A percentile compares a stretch with the other conserved stretches of the same genome.
These are phyloP conservation scores for Spongispora temasekensis DNA, from an alignment of 1,284 basidiomycete genomes.

Conservation along the genomic window DNA sequence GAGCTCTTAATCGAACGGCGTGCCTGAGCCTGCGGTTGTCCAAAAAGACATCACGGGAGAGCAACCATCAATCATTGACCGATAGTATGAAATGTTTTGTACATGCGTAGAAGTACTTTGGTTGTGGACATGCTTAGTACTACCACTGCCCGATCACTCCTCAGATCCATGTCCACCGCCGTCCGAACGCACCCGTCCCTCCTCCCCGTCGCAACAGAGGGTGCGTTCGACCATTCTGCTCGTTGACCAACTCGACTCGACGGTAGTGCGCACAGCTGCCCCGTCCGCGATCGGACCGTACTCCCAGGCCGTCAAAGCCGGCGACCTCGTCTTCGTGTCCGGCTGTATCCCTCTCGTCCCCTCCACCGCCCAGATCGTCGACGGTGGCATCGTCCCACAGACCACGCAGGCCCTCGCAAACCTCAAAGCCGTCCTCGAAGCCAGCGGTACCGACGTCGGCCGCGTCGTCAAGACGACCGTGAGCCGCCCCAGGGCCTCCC, in stretches of 20 bases:
- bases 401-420: constrained; percentile 87
- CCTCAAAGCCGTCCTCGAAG: constrained; percentile 82
- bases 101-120: too few relatives aligned
- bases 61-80: too few relatives aligned
- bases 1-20: constrained; percentile 42
- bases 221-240: too few relatives aligned
- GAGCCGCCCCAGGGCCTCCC: too few relatives aligned
- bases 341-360: constrained; percentile 91
- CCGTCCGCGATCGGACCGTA: constrained; percentile 90
- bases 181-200: neutral
- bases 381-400: constrained; percentile 83
- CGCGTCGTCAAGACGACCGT: constrained; percentile 89
- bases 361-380: constrained; percentile 69
- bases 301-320: constrained; percentile 85
- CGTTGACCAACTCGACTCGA: too few relatives aligned
- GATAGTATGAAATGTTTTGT: too few relatives aligned
- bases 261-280: constrained; percentile 77
- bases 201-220: constrained; percentile 42
- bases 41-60: too few relatives aligned
- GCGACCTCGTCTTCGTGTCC: constrained; percentile 86
- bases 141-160: neutral
- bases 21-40: too few relatives aligned
- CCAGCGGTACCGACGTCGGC: constrained; percentile 73
- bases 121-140: neutral
- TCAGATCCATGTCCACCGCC: neutral